Evolutionary conservation across 1,284 basidiomycete species (phyloP), one percentile per base, ranked within the genome.

Genomic region (Rhodotorula sp.): DNA sequence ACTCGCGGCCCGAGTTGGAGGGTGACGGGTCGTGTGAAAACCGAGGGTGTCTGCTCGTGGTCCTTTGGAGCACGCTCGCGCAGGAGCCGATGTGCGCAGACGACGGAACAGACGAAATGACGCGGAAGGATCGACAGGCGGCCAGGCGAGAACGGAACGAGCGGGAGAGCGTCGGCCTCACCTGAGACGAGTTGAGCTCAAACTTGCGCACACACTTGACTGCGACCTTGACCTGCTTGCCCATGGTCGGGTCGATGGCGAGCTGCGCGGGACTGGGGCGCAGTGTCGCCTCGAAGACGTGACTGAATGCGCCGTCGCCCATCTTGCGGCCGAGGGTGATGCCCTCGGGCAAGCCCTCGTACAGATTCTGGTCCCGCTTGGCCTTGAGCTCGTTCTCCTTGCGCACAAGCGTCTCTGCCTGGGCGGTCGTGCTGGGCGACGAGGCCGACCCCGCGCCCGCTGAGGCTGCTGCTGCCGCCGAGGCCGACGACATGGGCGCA

Each of bases 231-330:
- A 75, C 65, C 25, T 56, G 54, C 67, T 74, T 69, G 71, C 69
- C 71, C 56, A 74, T 73, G 8, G 57, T 62, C 7, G 74, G 73
- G 56, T 77, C 75, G 67, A 74, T 49, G 23, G 71, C 71, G 57
- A 77, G 64, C 62, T 76, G 74, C 42, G 70, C 73, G 34, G 70
- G 89, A 85, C 25, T 90, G 88, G 23, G 90, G 89, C 66, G 86
- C 84, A 67, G 88, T 84, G 82, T 97, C 91, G 94, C 97, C 81
- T 93, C 93, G 87, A 97, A 99, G 5, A 99, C 97, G 80, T 97
- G 93, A 17, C 96, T 98, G 82, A 99, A 99, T 52, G 97, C 97
- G 74, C 97, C 97, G 63, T 77, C 75, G 48, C 75, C 75, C 75
- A 77, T 77, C 64, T 77, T 77, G 46, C 57, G 60, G 23, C 71